Conservation (phyloP, 2,329 filamentous ascomycete species). For the Monosporascus sp. region DNA sequence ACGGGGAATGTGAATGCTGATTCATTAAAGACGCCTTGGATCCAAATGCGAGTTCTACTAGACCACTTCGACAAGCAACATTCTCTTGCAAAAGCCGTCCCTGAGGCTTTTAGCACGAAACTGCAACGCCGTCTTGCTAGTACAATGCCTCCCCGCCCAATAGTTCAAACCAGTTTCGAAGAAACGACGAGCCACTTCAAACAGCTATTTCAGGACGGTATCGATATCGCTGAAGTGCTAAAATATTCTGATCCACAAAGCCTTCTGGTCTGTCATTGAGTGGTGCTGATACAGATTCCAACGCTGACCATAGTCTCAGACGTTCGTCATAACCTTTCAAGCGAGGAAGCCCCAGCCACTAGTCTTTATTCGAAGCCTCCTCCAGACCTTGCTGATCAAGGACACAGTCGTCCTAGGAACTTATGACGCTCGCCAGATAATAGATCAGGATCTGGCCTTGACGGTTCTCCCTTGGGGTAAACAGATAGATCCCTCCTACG, state of each 20-base stretch:
- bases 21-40: conserved; percentile 47
- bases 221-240: conserved; percentile 62
- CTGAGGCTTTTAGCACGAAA: conserved; percentile 82
- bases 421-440: conserved; percentile 65
- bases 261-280: conserved; percentile 51
- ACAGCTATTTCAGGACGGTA: conserved; percentile 66
- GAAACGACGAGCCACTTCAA: conserved; percentile 67
- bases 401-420: conserved; percentile 64
- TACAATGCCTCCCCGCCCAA: conserved; percentile 86
- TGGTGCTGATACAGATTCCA: conserved; percentile 5
- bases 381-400: conserved; percentile 72
- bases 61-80: conserved; percentile 55
- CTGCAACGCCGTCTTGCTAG: conserved; percentile 88
- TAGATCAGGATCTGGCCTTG: conserved; percentile 77
- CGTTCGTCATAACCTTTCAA: conserved; percentile 69
- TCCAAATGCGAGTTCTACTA: conserved; percentile 45
- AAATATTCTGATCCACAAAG: conserved; percentile 64
- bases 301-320: conserved; percentile 41
- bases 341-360: conserved; percentile 76
- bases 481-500: conserved; percentile 68
- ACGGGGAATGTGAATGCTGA: conserved; percentile 38
- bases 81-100: conserved; percentile 57
- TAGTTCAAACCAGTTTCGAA: conserved; percentile 70
- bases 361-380: conserved; percentile 74
- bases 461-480: conserved; percentile 67